phyloP scores from a whole-genome alignment of 495 filamentous ascomycete genomes.

The Hyaloscypha hepaticicola region DNA sequence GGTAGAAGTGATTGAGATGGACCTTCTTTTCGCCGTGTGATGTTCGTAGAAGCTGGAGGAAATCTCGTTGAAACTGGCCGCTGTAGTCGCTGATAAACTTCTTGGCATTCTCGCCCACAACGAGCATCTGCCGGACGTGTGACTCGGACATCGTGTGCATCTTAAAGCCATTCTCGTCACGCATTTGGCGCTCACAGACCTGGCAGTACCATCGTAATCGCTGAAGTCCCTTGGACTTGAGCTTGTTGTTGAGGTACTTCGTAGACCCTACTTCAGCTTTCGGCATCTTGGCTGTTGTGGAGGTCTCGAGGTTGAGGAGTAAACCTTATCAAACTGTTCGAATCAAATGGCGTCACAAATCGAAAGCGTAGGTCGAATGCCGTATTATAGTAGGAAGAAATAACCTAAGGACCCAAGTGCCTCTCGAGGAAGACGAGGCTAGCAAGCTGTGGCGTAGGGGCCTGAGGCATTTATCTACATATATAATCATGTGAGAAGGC shows the following conservation, averaged over 20 bases:
- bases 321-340: neutral
- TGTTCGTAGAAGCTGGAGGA: conserved; percentile 70
- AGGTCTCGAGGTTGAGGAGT: neutral
- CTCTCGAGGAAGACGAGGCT: too few relatives aligned
- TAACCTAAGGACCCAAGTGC: too few relatives aligned
- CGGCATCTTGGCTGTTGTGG: conserved; percentile 63
- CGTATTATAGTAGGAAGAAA: too few relatives aligned
- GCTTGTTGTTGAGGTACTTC: conserved; percentile 83
- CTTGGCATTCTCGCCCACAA: conserved; percentile 80
- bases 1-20: conserved; percentile 88
- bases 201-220: conserved; percentile 86
- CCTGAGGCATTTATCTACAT: too few relatives aligned
- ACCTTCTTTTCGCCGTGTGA: conserved; percentile 84
- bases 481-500: too few relatives aligned
- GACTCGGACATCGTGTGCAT: conserved; percentile 76
- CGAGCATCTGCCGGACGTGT: conserved; percentile 82
- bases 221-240: conserved; percentile 86
- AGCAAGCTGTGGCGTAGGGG: too few relatives aligned
- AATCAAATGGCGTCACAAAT: too few relatives aligned
- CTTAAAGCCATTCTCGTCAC: conserved; percentile 76
- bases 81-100: conserved; percentile 76
- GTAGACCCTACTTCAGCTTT: conserved; percentile 86
- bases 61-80: conserved; percentile 76
- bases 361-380: too few relatives aligned
- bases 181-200: conserved; percentile 56